Conservation (phyloP, 2,329 filamentous ascomycete genomes). For the Arthrobotrys megalospora region DNA sequence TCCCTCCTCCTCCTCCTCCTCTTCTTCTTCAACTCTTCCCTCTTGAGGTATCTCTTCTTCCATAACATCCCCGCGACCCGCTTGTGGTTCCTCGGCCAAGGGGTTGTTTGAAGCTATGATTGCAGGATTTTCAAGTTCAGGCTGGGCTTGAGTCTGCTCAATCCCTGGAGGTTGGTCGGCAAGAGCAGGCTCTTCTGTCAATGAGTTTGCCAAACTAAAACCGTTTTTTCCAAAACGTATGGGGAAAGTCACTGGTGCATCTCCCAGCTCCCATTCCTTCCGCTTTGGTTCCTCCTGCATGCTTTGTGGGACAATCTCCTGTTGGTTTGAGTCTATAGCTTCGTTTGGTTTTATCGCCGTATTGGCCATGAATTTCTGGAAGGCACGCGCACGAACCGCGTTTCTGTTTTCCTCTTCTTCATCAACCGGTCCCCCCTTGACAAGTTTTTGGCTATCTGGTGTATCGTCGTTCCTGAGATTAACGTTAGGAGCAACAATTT, state of each 20-base stretch:
- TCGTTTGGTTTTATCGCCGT: background rate
- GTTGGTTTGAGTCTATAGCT: background rate
- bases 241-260: background rate
- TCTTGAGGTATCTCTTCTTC: background rate
- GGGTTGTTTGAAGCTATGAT: background rate
- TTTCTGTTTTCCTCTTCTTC: background rate
- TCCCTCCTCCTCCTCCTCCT: background rate
- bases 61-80: background rate
- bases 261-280: background rate
- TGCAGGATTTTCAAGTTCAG: background rate
- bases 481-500: background rate
- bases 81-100: background rate
- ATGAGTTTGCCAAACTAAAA: background rate
- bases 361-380: constrained; percentile 1
- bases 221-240: background rate
- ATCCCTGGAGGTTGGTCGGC: background rate
- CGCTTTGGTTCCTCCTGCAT: background rate
- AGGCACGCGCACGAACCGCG: background rate
- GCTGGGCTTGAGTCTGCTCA: too few relatives aligned
- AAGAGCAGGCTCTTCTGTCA: background rate
- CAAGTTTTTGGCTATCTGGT: constrained; percentile 32
- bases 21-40: background rate
- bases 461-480: constrained; percentile 12
- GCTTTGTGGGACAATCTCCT: too few relatives aligned
- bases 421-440: background rate